A percentile compares a stretch with the other conserved stretches of the same genome.
These are phyloP conservation scores for Boletales sp. DNA, from an alignment of 768 basidiomycete genomes.

Conservation along the genomic window DNA sequence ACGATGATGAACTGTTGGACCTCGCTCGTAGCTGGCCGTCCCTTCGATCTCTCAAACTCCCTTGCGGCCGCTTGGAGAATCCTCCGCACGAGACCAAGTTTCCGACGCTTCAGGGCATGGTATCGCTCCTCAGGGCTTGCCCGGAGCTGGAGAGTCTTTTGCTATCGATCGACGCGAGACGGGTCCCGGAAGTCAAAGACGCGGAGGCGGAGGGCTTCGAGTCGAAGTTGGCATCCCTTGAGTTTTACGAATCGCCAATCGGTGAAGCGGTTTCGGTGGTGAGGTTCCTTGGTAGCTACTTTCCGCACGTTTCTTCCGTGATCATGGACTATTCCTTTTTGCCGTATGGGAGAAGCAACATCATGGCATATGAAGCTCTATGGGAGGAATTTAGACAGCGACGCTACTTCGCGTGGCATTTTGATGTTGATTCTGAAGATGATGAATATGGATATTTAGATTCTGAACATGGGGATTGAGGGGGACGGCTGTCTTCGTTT, in stretches of 20 bases:
- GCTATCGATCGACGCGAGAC: constrained; percentile 10
- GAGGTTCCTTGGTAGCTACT: constrained; percentile 3
- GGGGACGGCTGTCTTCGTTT: too few species aligned
- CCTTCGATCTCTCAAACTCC: constrained; percentile 1
- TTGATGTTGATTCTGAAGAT: too few species aligned
- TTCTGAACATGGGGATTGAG: too few species aligned
- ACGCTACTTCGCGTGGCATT: too few species aligned
- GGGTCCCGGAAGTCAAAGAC: constrained; percentile 4
- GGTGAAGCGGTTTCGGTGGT: constrained; percentile 5
- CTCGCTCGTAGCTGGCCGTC: constrained; percentile 9
- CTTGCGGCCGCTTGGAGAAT: constrained; percentile 2
- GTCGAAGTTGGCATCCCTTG: background rate
- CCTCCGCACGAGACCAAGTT: constrained; percentile 6
- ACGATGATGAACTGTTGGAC: constrained; percentile 1
- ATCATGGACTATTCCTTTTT: too few species aligned
- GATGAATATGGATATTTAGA: too few species aligned
- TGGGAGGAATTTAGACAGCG: too few species aligned
- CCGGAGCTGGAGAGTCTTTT: background rate
- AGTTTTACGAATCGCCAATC: constrained; percentile 10
- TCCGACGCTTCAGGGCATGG: constrained; percentile 6
- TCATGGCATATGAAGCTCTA: too few species aligned
- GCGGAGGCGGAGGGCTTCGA: background rate
- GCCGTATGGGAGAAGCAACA: too few species aligned
- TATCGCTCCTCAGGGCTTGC: constrained; percentile 1
- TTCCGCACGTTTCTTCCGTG: background rate